Conservation (phyloP, 257 asterid species). For the Ehretia macrophylla region DNA sequence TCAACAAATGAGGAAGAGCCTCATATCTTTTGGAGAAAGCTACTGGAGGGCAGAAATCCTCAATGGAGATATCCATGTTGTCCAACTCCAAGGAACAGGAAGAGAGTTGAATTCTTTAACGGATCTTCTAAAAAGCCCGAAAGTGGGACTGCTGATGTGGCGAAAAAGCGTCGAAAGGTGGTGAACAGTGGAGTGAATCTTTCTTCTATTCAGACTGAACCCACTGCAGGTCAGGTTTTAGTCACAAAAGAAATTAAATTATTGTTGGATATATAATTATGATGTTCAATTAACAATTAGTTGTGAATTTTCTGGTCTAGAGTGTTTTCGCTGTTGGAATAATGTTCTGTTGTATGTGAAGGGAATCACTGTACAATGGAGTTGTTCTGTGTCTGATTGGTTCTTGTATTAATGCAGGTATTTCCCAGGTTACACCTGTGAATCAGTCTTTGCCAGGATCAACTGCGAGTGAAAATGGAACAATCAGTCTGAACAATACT, state of each 20-base stretch:
- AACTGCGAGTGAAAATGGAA: conserved; percentile 5
- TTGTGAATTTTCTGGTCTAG: not conserved
- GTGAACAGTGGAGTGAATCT: conserved; percentile 28
- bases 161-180: conserved; percentile 55
- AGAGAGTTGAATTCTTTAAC: conserved; percentile 58
- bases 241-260: conserved; percentile 24
- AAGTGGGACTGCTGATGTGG: conserved; percentile 35
- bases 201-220: conserved; percentile 20
- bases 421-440: conserved; percentile 8
- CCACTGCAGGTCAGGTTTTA: conserved; percentile 18
- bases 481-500: not conserved
- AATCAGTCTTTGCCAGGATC: conserved; percentile 16
- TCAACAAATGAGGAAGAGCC: conserved; percentile 50
- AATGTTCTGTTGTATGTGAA: not conserved
- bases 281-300: not conserved
- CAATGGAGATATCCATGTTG: conserved; percentile 51
- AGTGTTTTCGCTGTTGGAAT: not conserved
- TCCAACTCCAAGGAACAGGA: conserved; percentile 56
- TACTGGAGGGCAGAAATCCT: conserved; percentile 59
- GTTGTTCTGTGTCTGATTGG: not conserved
- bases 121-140: conserved; percentile 27
- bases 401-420: conserved; percentile 4
- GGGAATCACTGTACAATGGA: not conserved
- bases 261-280: not conserved
- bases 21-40: conserved; percentile 63